A percentile compares a stretch with the other conserved stretches of the same genome.
Evolutionary conservation across 192 early-diverging fungal genomes (phyloP).

Genomic region (Lobosporangium transversale): DNA sequence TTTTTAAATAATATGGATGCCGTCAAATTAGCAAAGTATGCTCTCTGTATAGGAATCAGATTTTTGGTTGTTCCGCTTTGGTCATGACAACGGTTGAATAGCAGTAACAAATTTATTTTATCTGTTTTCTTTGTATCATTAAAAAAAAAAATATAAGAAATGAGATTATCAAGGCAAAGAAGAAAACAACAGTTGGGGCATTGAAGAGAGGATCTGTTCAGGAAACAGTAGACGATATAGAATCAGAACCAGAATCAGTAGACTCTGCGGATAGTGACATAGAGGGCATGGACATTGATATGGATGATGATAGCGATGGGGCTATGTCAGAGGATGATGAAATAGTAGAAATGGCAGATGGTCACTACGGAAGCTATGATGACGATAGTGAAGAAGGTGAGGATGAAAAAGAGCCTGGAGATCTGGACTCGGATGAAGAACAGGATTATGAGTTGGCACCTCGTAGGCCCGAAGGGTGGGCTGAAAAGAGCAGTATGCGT

Average conservation of each 20-base stretch:
- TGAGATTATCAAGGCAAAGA: slow-evolving; percentile 53
- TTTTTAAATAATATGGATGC: slow-evolving; percentile 76
- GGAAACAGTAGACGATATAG: slow-evolving; percentile 45
- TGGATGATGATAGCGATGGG: slow-evolving; percentile 63
- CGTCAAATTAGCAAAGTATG: slow-evolving; percentile 69
- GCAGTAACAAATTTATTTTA: not conserved
- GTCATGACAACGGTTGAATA: not conserved
- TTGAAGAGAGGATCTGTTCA: slow-evolving; percentile 48
- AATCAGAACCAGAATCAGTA: slow-evolving; percentile 25
- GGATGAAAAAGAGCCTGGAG: slow-evolving; percentile 8
- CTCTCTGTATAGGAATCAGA: too few relatives aligned
- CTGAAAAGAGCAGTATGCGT: slow-evolving; percentile 63
- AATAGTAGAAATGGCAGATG: slow-evolving; percentile 60
- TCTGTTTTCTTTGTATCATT: not conserved
- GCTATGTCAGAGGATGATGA: slow-evolving; percentile 59
- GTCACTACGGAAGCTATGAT: slow-evolving; percentile 39
- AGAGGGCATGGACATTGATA: slow-evolving; percentile 61
- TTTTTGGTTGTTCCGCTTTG: not conserved
- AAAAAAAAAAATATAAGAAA: slow-evolving; percentile 19
- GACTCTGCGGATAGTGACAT: slow-evolving; percentile 46
- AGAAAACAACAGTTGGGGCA: slow-evolving; percentile 35
- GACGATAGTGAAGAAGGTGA: slow-evolving; percentile 48
- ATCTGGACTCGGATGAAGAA: slow-evolving; percentile 65
- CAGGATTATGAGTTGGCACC: slow-evolving; percentile 72
- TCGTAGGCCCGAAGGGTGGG: slow-evolving; percentile 65